Evolutionary conservation across 2,329 filamentous ascomycete species (phyloP), one percentile per base, ranked within the genome.

Genomic region (Phialophora chinensis): DNA sequence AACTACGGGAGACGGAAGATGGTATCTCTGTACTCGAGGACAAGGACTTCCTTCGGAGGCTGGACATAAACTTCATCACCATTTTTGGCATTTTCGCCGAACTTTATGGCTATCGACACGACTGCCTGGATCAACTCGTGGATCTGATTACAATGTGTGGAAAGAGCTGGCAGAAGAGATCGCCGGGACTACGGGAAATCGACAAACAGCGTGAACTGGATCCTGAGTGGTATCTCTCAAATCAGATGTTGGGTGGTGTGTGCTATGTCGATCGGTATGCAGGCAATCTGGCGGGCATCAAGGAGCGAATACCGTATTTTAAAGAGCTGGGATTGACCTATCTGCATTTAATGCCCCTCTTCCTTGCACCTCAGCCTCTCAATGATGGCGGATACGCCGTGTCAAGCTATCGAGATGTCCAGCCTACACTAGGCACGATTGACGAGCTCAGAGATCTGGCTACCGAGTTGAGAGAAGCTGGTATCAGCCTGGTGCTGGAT

Each of bases 261-360:
- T 72, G 70, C 57, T 72, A 72, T 49, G 70, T 72, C 27, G 69
- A 72, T 27, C 66, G 66, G 25, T 72, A 72, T 29, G 70, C 68
- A 5, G 68, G 69, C 49, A 68, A 66, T 47, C 60, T 72, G 8
- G 62, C 62, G 25, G 70, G 70, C 6, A 67, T 72, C 65, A 71
- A 69, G 44, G 55, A 42, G 23, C 63, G 65, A 14, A 72, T 72
- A 5, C 70, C 70, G 12, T 72, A 72, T 38, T 72, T 72, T 47
- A 63, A 72, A 61, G 70, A 72, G 67, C 63, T 72, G n/a, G 70
- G 69, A 11, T 56, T 72, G 60, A 72, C 70, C 3, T 72, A 72
- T 62, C 60, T 72, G 23, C 70, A 72, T 44, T 54, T 72, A 17
- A 72, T 72, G 70, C 70, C 70, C 14, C 53, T 72, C n/a, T 72